Base-by-base conservation (phyloP, 306 rosid genomes). In the Sechiopsis laciniata region DNA sequence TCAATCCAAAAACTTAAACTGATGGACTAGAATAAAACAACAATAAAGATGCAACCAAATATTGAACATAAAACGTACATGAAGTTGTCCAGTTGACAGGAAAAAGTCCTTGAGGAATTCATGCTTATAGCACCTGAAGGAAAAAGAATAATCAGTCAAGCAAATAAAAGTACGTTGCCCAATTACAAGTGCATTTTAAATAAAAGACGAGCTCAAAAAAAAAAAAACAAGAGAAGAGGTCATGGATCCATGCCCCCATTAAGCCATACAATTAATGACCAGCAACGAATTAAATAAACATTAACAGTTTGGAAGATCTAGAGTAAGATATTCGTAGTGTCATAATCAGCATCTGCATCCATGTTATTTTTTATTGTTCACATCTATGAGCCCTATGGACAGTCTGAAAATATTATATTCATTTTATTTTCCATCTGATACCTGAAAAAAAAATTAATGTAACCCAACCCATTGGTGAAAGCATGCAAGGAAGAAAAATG, bases 41-140 rank as follows among this genome's bases (percentile, higher is more conserved):
- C 45, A 37, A 37, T 37, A 37, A 37, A 37, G 8, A 37, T 37
- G 8, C 45, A 37, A 37, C 26, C 46, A 79, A 46, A 73, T 77
- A 59, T 50, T 32, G 51, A 75, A 76, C 17, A 65, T 72, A 73
- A 16, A 66, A 78, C 94, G 26, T 90, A 94, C 98, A 67, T 94
- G 96, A 74, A 90, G 95, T 78, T 94, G 97, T 74, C 98, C 98
- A 24, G 94, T 88, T 73, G 97, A 87, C 78, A 89, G 87, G 85
- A 90, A 94, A 85, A 83, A 94, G 78, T 90, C 95, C 96, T 94
- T 94, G 83, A 94, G 72, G 83, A 90, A 90, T 84, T 94, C 96
- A 83, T 94, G 95, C 81, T 86, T 89, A 78, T 90, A 89, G 75
- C 84, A 87, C 89, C 98, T 90, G 95, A 81, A 83, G 86, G 61